Conservation (phyloP, 2,329 filamentous ascomycete genomes). For the Capronia americana region DNA sequence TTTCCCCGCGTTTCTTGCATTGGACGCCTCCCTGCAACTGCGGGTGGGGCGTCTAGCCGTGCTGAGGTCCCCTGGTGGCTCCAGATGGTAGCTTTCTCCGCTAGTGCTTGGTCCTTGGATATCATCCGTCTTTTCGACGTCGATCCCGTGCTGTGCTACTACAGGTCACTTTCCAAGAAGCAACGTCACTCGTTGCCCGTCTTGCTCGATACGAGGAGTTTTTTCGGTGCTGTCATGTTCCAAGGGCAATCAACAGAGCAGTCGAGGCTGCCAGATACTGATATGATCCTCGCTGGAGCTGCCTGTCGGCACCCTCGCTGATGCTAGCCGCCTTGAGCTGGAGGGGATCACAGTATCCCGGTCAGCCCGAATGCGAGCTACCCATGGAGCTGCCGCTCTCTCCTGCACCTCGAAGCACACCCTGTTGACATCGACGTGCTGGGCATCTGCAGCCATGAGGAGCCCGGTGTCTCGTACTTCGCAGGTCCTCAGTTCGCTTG, state of each 20-base stretch:
- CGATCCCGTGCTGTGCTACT: constrained; percentile 6
- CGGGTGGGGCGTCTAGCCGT: constrained; percentile 12
- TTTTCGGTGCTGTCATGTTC: neutral
- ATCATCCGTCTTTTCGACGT: constrained; percentile 17
- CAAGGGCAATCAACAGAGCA: neutral
- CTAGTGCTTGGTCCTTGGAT: constrained; percentile 14
- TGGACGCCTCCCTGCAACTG: constrained; percentile 5
- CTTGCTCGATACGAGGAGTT: constrained; percentile 11
- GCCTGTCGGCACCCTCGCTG: constrained; percentile 23
- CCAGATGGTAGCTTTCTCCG: constrained; percentile 8
- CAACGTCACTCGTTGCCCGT: constrained; percentile 4
- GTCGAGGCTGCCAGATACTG: constrained; percentile 1
- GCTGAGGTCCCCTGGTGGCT: constrained; percentile 15
- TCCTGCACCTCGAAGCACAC: constrained; percentile 13
- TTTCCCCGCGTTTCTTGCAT: constrained; percentile 34
- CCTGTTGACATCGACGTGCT: constrained; percentile 1
- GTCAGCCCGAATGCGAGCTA: constrained; percentile 19
- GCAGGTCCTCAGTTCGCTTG: constrained; percentile 23
- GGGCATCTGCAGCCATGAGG: neutral
- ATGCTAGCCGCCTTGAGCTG: constrained; percentile 26
- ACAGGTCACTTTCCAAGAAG: constrained; percentile 3
- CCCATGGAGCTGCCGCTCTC: constrained; percentile 1
- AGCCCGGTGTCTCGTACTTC: constrained; percentile 2
- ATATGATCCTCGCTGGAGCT: constrained; percentile 23
- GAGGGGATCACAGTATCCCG: constrained; percentile 10